Percentiles rank a stretch among this genome's conserved stretches.
These are phyloP conservation scores for Hyaloscypha hepaticicola DNA, from an alignment of 495 filamentous ascomycete species.

Conservation along the genomic window DNA sequence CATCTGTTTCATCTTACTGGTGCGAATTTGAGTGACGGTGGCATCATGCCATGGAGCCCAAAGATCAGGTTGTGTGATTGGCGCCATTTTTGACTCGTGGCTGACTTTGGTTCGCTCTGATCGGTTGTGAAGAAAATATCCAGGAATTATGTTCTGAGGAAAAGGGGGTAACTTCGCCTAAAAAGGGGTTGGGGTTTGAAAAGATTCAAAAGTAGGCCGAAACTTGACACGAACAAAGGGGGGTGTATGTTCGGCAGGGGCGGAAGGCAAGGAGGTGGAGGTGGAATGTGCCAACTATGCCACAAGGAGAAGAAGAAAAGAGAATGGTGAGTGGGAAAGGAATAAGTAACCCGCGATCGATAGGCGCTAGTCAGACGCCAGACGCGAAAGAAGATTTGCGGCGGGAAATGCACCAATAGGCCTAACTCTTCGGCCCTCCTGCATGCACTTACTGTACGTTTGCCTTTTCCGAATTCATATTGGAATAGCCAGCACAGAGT, in stretches of 20 bases:
- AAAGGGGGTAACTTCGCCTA: constrained; percentile 6
- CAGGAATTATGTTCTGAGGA: background rate
- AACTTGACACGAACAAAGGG: background rate
- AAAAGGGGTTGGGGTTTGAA: constrained; percentile 1
- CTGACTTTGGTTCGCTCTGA: background rate
- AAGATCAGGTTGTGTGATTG: constrained; percentile 13
- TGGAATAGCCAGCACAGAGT: too few relatives aligned
- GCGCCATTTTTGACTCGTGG: constrained; percentile 12
- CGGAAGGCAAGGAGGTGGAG: background rate
- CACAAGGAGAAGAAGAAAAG: too few relatives aligned
- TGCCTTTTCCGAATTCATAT: too few relatives aligned
- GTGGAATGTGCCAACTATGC: too few relatives aligned
- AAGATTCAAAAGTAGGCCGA: background rate
- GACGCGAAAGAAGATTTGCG: background rate
- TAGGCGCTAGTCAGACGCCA: background rate
- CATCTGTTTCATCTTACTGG: constrained; percentile 50
- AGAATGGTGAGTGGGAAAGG: too few relatives aligned
- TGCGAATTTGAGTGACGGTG: constrained; percentile 51
- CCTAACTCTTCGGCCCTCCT: background rate
- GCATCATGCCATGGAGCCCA: constrained; percentile 33
- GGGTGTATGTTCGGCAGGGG: background rate
- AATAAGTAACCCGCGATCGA: background rate
- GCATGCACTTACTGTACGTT: too few relatives aligned
- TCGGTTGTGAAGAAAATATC: background rate
- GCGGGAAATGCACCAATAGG: background rate